Evolutionary conservation across 2,329 filamentous ascomycete genomes (phyloP).

Genomic region (Westerdykella aurantiaca): DNA sequence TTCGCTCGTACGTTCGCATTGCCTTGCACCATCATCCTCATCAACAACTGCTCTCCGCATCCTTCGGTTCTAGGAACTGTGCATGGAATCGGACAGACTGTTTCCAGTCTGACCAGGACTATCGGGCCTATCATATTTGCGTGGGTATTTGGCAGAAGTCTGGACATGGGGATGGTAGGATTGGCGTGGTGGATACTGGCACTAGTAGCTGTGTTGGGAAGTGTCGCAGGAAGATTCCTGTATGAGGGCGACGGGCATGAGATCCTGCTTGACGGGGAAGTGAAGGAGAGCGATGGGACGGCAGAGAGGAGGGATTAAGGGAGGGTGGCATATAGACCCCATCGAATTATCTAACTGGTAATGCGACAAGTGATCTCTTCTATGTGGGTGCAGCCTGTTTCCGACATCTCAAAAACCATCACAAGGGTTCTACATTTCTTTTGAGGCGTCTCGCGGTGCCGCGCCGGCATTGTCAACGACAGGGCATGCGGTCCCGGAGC

Average conservation of each 20-base stretch:
- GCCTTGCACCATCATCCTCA: conserved; percentile 52
- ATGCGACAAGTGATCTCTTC: too few relatives aligned
- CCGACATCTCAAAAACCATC: too few relatives aligned
- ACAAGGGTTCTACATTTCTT: too few relatives aligned
- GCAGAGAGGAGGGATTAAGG: conserved; percentile 12
- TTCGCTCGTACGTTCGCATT: conserved; percentile 48
- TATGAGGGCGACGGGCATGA: conserved; percentile 60
- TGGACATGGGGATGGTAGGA: conserved; percentile 54
- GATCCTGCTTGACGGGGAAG: conserved; percentile 58
- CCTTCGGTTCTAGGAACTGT: conserved; percentile 51
- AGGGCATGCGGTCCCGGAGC: too few relatives aligned
- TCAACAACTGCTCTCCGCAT: conserved; percentile 48
- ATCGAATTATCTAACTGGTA: too few relatives aligned
- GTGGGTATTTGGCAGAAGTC: conserved; percentile 54
- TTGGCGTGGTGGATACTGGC: conserved; percentile 55
- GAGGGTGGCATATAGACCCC: too few relatives aligned
- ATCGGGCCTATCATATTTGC: conserved; percentile 58
- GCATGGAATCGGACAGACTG: conserved; percentile 56
- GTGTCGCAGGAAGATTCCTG: conserved; percentile 51
- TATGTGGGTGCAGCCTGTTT: too few relatives aligned
- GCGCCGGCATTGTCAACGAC: too few relatives aligned
- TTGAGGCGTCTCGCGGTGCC: too few relatives aligned
- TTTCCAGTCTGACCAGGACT: conserved; percentile 54
- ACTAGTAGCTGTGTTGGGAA: conserved; percentile 45
- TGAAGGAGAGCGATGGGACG: conserved; percentile 38